phyloP scores from a whole-genome alignment of 352 stramenopile genomes.

The Globisporangium nodosum region DNA sequence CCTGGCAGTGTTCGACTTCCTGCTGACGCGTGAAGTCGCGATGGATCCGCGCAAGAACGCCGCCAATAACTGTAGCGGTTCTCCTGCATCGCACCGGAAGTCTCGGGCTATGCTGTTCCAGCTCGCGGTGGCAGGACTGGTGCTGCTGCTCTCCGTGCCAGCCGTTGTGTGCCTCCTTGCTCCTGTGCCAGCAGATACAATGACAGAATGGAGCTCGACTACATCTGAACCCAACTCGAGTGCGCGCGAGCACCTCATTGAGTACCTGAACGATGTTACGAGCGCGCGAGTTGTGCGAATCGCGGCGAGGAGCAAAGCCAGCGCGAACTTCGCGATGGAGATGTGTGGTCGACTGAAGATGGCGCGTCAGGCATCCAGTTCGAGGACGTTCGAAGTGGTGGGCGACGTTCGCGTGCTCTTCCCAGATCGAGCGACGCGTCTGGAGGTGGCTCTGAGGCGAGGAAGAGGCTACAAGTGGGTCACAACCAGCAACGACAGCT shows the following conservation, averaged over 20 bases:
- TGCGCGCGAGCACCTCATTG: neutral
- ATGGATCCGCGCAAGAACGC: too few species aligned
- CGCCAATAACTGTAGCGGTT: too few species aligned
- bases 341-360: neutral
- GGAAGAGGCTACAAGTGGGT: slow-evolving; percentile 8
- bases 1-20: too few species aligned
- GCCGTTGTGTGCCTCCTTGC: too few species aligned
- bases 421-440: neutral
- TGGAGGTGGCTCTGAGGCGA: neutral
- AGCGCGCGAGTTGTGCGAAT: slow-evolving; percentile 1
- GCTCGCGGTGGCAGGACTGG: too few species aligned
- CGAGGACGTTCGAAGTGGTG: neutral
- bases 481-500: neutral
- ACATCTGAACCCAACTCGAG: neutral
- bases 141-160: too few species aligned
- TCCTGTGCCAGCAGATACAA: neutral
- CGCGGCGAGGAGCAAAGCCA: slow-evolving; percentile 1
- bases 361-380: neutral
- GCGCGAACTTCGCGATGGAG: neutral
- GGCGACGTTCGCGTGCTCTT: neutral
- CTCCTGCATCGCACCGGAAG: too few species aligned
- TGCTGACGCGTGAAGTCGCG: too few species aligned
- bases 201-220: too few species aligned
- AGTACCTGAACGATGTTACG: neutral
- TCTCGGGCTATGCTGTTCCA: too few species aligned